Percentiles rank a stretch among this genome's conserved stretches.
Evolutionary conservation across 2,329 filamentous ascomycete genomes (phyloP).

Genomic region (Coleophoma crateriformis): DNA sequence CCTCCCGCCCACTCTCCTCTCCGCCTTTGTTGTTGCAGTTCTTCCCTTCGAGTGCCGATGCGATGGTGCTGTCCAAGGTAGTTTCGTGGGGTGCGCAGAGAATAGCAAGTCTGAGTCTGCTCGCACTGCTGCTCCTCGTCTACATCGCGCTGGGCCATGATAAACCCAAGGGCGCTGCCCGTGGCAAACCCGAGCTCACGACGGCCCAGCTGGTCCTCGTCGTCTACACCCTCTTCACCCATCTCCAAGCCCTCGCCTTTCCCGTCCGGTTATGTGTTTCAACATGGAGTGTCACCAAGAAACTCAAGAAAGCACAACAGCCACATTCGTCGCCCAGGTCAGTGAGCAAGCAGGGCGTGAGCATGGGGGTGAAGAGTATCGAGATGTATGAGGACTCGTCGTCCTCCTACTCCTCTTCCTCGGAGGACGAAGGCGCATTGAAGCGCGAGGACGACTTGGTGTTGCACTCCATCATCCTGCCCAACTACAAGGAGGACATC

Average conservation of each 20-base stretch:
- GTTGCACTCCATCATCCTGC: constrained; percentile 63
- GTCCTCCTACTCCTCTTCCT: constrained; percentile 34
- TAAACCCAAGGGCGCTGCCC: neutral
- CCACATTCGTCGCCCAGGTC: neutral
- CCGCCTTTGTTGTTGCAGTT: too few relatives aligned
- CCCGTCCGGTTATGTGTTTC: constrained; percentile 58
- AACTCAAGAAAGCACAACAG: constrained; percentile 28
- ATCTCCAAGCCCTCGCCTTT: constrained; percentile 58
- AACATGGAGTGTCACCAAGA: constrained; percentile 50
- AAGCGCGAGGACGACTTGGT: constrained; percentile 34
- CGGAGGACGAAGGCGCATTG: neutral
- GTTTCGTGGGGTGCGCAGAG: constrained; percentile 9
- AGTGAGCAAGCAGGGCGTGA: too few relatives aligned
- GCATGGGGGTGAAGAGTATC: too few relatives aligned
- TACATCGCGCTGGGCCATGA: constrained; percentile 8
- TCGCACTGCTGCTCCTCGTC: constrained; percentile 7
- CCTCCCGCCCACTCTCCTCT: too few relatives aligned
- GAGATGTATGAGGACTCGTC: constrained; percentile 31
- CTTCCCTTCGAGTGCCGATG: neutral
- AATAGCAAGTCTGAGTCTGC: constrained; percentile 8
- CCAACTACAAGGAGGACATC: constrained; percentile 70
- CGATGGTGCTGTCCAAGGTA: constrained; percentile 1
- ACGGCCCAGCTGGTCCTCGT: constrained; percentile 39
- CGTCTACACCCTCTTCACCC: constrained; percentile 61
- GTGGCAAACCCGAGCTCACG: neutral